Evolutionary conservation across 768 basidiomycete species (phyloP).

Genomic region (Crepidotus variabilis): DNA sequence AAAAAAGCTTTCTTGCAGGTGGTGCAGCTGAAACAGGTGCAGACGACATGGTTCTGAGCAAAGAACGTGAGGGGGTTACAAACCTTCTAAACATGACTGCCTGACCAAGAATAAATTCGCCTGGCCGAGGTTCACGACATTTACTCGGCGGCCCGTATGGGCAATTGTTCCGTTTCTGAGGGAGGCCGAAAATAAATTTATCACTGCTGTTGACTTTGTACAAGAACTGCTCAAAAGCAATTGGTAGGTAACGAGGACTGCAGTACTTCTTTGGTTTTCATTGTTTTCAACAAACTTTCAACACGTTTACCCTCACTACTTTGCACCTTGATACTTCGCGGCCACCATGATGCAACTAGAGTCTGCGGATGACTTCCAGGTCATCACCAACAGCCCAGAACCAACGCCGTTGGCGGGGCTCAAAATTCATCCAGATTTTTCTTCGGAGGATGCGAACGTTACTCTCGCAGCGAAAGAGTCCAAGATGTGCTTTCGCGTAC

Average conservation of each 20-base stretch:
- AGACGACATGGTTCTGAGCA: conserved; percentile 19
- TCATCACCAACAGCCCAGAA: background rate
- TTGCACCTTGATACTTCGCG: background rate
- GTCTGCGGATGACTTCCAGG: conserved; percentile 1
- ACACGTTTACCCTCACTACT: background rate
- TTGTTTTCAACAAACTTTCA: background rate
- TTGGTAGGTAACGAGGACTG: background rate
- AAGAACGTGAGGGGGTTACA: conserved; percentile 6
- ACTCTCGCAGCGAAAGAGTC: conserved; percentile 50
- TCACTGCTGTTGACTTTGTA: background rate
- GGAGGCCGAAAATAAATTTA: background rate
- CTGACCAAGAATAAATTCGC: no score
- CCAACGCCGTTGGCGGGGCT: background rate
- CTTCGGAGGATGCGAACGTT: conserved; percentile 45
- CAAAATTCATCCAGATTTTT: conserved; percentile 45
- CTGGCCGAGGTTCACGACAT: background rate
- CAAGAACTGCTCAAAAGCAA: background rate
- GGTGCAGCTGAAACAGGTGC: conserved; percentile 13
- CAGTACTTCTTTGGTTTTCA: background rate
- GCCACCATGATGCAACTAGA: conserved; percentile 16
- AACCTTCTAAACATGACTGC: background rate
- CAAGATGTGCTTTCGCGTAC: conserved; percentile 49
- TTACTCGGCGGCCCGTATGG: background rate
- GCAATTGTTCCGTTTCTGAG: background rate
- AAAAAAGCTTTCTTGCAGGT: conserved; percentile 23